phyloP scores from a whole-genome alignment of 192 early-diverging fungal species.

The Chytriomyces confervae region DNA sequence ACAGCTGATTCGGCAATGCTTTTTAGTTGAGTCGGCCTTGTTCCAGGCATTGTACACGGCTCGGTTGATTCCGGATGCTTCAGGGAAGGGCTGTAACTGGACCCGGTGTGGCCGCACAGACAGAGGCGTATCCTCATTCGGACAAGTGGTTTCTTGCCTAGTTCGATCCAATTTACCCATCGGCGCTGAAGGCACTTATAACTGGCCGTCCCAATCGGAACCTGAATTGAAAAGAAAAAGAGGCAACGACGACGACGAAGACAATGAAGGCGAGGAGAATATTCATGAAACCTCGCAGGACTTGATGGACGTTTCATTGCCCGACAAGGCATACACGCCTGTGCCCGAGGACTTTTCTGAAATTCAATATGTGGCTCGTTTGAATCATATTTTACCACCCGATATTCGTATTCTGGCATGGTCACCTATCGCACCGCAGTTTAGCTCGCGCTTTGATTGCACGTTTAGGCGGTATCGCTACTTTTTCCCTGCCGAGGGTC shows the following conservation, averaged over 20 bases:
- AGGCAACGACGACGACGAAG: slow-evolving; percentile 10
- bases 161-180: slow-evolving; percentile 57
- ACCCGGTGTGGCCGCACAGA: slow-evolving; percentile 80
- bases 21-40: slow-evolving; percentile 78
- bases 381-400: slow-evolving; percentile 84
- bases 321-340: not conserved
- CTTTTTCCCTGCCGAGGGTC: slow-evolving; percentile 73
- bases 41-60: slow-evolving; percentile 79
- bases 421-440: slow-evolving; percentile 76
- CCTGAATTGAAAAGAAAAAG: slow-evolving; percentile 3
- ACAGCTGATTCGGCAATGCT: not conserved
- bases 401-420: slow-evolving; percentile 93
- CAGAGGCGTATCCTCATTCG: slow-evolving; percentile 88
- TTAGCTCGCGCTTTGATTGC: slow-evolving; percentile 90
- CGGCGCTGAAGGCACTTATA: slow-evolving; percentile 30
- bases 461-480: slow-evolving; percentile 86
- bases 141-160: slow-evolving; percentile 84
- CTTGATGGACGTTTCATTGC: not conserved
- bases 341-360: slow-evolving; percentile 47
- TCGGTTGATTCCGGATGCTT: slow-evolving; percentile 71
- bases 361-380: slow-evolving; percentile 78
- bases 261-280: slow-evolving; percentile 11
- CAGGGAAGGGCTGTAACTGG: slow-evolving; percentile 69
- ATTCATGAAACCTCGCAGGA: not conserved
- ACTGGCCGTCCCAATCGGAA: slow-evolving; percentile 35